Evolutionary conservation across 495 filamentous ascomycete genomes (phyloP).

Genomic region (Delitschia confertaspora): DNA sequence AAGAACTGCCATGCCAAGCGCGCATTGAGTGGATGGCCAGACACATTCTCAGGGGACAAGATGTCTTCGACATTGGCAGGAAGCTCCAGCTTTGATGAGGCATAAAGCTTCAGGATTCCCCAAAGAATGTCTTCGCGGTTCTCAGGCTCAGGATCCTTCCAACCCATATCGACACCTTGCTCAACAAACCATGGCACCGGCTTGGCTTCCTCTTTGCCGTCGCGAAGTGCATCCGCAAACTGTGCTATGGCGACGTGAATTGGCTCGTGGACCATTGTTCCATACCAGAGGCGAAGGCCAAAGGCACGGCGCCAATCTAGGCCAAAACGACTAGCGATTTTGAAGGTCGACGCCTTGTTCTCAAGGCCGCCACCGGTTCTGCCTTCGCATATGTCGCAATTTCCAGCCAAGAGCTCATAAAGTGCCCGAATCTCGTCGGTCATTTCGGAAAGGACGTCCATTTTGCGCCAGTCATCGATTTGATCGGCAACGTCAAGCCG

Average conservation of each 20-base stretch:
- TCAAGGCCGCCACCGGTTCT: conserved; percentile 60
- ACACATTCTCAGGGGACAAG: conserved; percentile 48
- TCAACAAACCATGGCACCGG: conserved; percentile 55
- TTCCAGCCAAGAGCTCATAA: conserved; percentile 83
- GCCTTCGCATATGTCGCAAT: conserved; percentile 70
- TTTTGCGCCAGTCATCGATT: conserved; percentile 72
- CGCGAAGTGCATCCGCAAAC: conserved; percentile 57
- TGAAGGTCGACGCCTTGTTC: conserved; percentile 65
- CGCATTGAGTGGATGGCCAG: conserved; percentile 58
- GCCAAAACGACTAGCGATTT: conserved; percentile 68
- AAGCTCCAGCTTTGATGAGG: conserved; percentile 37
- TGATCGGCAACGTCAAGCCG: conserved; percentile 65
- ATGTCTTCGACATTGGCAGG: conserved; percentile 47
- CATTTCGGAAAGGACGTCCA: conserved; percentile 75
- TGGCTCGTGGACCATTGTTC: conserved; percentile 54
- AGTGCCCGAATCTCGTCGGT: conserved; percentile 74
- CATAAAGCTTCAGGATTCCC: conserved; percentile 72
- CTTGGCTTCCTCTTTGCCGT: conserved; percentile 48
- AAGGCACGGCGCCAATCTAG: conserved; percentile 91
- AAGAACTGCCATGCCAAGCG: conserved; percentile 77
- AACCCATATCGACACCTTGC: conserved; percentile 38
- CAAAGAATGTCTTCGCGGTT: conserved; percentile 71
- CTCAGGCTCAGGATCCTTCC: conserved; percentile 43
- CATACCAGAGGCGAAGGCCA: conserved; percentile 82
- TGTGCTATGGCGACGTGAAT: conserved; percentile 60